phyloP scores from a whole-genome alignment of 441 rosid genomes.

The Manihot esculenta region DNA sequence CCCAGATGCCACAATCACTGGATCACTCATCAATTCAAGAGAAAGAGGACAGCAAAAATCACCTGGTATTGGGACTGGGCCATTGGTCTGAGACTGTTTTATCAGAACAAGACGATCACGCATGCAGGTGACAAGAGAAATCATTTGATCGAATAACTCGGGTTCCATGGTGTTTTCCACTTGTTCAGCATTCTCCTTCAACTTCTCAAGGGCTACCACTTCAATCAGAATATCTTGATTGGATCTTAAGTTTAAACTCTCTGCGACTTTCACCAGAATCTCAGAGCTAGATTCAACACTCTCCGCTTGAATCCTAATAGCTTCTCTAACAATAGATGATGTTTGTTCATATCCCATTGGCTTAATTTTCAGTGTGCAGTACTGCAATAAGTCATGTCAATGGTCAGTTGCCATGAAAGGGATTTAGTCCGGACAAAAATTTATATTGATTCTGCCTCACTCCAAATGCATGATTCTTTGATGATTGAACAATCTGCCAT shows the following conservation, averaged over 20 bases:
- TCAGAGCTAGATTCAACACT: slow-evolving; percentile 59
- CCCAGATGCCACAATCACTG: slow-evolving; percentile 91
- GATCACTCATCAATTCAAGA: slow-evolving; percentile 95
- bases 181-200: slow-evolving; percentile 82
- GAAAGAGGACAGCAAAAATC: slow-evolving; percentile 95
- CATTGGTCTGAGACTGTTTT: slow-evolving; percentile 60
- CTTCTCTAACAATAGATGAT: slow-evolving; percentile 50
- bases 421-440: slow-evolving; percentile 10
- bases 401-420: slow-evolving; percentile 16
- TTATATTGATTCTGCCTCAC: slow-evolving; percentile 4
- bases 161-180: slow-evolving; percentile 56
- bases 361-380: slow-evolving; percentile 61
- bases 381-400: slow-evolving; percentile 48
- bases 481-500: slow-evolving; percentile 12
- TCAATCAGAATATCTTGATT: slow-evolving; percentile 91
- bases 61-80: slow-evolving; percentile 70
- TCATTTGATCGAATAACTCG: slow-evolving; percentile 62
- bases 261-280: slow-evolving; percentile 59
- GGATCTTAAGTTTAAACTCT: slow-evolving; percentile 65
- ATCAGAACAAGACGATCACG: slow-evolving; percentile 61
- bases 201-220: slow-evolving; percentile 75
- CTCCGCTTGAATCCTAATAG: slow-evolving; percentile 52
- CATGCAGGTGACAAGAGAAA: slow-evolving; percentile 58
- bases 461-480: slow-evolving; percentile 2
- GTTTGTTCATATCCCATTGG: slow-evolving; percentile 52